Evolutionary conservation across 805 yeast species (phyloP), one percentile per base, ranked within the genome.

Genomic region (Cyberlindnera euphorbiiphila): DNA sequence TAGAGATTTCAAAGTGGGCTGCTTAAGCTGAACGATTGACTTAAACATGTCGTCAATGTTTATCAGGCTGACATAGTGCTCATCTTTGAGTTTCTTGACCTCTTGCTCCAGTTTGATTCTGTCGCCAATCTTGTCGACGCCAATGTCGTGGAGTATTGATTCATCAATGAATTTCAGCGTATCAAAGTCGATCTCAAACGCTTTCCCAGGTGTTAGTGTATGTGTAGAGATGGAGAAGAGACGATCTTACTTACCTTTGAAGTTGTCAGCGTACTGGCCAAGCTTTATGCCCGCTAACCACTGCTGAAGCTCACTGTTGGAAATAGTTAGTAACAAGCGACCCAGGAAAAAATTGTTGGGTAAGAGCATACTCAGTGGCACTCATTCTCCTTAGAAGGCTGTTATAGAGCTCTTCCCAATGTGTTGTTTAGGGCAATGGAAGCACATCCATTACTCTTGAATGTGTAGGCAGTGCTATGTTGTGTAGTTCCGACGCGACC

Each of bases 41-140:
- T 38, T 29, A 32, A 47, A 48, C 20, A 49, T 35, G 18, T 49
- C 46, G 9, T 51, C 49, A 6, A 46, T 32, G 18, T 41, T 39
- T 2, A 43, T 12, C 6, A 37, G 34, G 21, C 35, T 16, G 4
- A 29, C 19, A 8, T 33, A 20, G 14, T 43, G 36, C 4, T 34
- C 27, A 51, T 47, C 33, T 46, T 56, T 33, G 61, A 77, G 50
- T 28, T 65, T 57, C 21, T 71, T 65, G 4, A 85, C 67, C 15
- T 81, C 79, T 12, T 75, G 65, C 50, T 81, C 76, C 9, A 91
- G 60, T 20, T 82, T 66, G 15, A 91, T 66, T 19, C 96, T 65
- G 57, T 93, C 98, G 1, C 98, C 97, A 12, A 91, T 74, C 46
- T 76, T 81, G n/a, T 51, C 45, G 9, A 91, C 60, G 0, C 96